phyloP scores from a whole-genome alignment of 768 basidiomycete genomes.

The Rhizopogon salebrosus region DNA sequence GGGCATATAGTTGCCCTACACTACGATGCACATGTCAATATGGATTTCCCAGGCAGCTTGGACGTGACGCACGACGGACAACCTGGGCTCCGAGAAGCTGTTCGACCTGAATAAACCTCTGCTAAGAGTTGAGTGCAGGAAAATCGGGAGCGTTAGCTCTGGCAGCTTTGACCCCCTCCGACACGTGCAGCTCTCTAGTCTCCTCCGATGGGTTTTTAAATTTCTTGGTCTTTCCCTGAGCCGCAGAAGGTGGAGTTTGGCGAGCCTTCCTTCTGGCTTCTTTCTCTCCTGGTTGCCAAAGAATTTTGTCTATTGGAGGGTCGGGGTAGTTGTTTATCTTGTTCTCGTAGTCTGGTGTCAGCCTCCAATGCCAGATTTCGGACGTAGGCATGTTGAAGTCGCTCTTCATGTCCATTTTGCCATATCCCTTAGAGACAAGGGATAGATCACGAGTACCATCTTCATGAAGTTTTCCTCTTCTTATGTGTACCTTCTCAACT shows the following conservation, averaged over 20 bases:
- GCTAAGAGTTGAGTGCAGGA: not conserved
- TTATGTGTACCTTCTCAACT: constrained; percentile 15
- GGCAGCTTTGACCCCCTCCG: not conserved
- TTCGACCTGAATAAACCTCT: not conserved
- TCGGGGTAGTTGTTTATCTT: constrained; percentile 1
- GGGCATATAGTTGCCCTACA: not conserved
- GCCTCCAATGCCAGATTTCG: constrained; percentile 4
- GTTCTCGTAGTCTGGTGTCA: not conserved
- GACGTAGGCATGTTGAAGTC: not conserved
- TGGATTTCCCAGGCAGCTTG: not conserved
- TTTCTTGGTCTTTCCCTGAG: not conserved
- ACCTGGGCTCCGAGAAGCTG: not conserved
- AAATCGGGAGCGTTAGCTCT: not conserved
- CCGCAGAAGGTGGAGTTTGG: not conserved
- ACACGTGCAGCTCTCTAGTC: not conserved
- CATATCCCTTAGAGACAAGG: not conserved
- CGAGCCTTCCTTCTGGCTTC: not conserved
- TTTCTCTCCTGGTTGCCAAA: not conserved
- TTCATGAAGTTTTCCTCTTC: constrained; percentile 5
- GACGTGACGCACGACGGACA: not conserved
- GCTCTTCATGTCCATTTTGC: not conserved
- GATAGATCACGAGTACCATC: constrained; percentile 1
- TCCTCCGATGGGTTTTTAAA: not conserved
- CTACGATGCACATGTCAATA: not conserved
- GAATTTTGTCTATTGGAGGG: not conserved